Evolutionary conservation across 352 stramenopile genomes (phyloP), one percentile per base, ranked within the genome.

Genomic region (Globisporangium ultimum): DNA sequence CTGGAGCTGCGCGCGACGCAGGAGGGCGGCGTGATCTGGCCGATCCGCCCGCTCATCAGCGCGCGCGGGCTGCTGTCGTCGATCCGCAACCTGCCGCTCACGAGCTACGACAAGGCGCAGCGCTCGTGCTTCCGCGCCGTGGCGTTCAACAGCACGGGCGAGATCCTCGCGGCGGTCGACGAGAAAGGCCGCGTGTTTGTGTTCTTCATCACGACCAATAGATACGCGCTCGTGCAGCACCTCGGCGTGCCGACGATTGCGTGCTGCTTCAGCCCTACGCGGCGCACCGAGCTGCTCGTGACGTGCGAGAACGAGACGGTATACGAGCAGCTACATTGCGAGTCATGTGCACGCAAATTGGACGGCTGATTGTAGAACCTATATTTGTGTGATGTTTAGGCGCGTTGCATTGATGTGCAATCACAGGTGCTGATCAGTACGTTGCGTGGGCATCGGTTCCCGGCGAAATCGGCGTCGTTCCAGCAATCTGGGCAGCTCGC

Each of bases 301-400:
- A 90, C 83, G 8, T 92, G 85, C 64, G 85, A 95, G 67, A 87
- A 93, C 70, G 74, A 90, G 62, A 87, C 68, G 61, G 81, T 36
- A 10, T 10, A 10, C 28, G 28, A 36, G 28, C 28, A 36, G 28
- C 28, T 36, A 36, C 28, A 36, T 36, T 91, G 42, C 48, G 68
- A 49, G 20, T 1, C 5, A 21, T 49, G 13, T 61, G 17, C 20
- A 14, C 38, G 53, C 24, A 15, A 15, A 8, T 5, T 42, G 9
- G 13, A 14, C 17, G 13, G 15, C 48, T 43, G 10, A 40, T n/a
- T 42, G 3, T 34, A 10, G 3, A 40, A 13, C 22, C 2, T 12
- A 14, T 45, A 13, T 46, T 28, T 55, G 7, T 68, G 13, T 32
- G 21, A 4, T 51, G 14, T 12, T 5, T 43, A 87, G 76, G 68